These are phyloP conservation scores for Coemansia sp. DNA, from an alignment of 192 early-diverging fungal species.

Conservation along the genomic window DNA sequence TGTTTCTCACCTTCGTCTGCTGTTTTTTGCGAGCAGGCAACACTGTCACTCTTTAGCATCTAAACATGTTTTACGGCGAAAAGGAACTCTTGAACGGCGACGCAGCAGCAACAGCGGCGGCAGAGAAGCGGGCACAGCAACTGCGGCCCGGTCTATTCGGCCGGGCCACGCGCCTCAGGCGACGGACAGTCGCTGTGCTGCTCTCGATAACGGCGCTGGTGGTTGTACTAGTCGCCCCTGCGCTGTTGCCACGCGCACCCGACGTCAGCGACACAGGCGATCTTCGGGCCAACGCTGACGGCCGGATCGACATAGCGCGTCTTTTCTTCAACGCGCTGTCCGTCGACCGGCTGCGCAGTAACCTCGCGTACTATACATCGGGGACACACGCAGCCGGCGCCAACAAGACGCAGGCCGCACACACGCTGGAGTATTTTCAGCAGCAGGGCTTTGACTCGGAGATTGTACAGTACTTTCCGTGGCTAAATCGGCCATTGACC, in stretches of 20 bases:
- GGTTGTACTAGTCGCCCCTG: constrained; percentile 5
- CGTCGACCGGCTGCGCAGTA: constrained; percentile 29
- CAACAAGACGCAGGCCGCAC: constrained; percentile 49
- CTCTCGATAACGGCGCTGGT: constrained; percentile 6
- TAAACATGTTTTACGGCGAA: constrained; percentile 1
- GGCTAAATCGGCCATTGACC: constrained; percentile 53
- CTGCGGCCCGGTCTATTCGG: not conserved
- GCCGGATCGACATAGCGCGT: constrained; percentile 25
- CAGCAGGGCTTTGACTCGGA: constrained; percentile 53
- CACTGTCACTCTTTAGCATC: not conserved
- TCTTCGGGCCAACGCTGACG: not conserved
- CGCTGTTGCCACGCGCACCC: constrained; percentile 4
- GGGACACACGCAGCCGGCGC: constrained; percentile 57
- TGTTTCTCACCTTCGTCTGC: not conserved
- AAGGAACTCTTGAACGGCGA: not conserved
- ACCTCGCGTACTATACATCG: constrained; percentile 56
- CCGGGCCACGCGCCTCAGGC: not conserved
- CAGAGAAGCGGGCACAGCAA: no score
- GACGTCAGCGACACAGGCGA: not conserved
- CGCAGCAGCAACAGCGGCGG: not conserved
- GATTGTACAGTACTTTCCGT: constrained; percentile 60
- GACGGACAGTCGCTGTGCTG: not conserved
- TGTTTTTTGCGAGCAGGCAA: not conserved
- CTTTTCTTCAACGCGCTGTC: constrained; percentile 51
- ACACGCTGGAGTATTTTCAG: constrained; percentile 52